Evolutionary conservation across 2,329 filamentous ascomycete genomes (phyloP).

Genomic region (Diaporthe caulivora): DNA sequence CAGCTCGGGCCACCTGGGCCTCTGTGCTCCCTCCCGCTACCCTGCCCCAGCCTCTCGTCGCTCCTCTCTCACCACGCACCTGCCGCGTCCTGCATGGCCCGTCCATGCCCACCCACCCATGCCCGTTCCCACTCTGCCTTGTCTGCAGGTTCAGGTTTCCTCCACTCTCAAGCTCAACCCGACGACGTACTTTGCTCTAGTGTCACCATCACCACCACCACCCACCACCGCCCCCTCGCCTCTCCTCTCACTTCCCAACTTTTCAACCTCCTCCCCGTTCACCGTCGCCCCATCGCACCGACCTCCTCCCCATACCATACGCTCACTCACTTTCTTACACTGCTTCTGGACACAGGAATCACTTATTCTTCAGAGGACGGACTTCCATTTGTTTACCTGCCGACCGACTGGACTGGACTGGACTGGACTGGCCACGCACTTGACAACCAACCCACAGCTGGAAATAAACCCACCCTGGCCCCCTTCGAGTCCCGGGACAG

Average conservation of each 20-base stretch:
- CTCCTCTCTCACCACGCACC: slow-evolving; percentile 22
- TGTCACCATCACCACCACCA: slow-evolving; percentile 25
- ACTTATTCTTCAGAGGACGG: not conserved
- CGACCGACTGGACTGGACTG: not conserved
- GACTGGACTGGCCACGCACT: not conserved
- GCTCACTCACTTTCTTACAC: slow-evolving; percentile 1
- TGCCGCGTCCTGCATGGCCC: slow-evolving; percentile 12
- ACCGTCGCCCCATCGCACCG: not conserved
- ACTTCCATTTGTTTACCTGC: slow-evolving; percentile 24
- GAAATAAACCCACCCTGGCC: slow-evolving; percentile 18
- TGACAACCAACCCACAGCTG: slow-evolving; percentile 6
- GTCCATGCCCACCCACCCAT: not conserved
- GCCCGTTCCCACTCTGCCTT: slow-evolving; percentile 15
- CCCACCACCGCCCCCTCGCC: slow-evolving; percentile 8
- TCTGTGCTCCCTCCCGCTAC: slow-evolving; percentile 25
- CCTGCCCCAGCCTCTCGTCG: slow-evolving; percentile 27
- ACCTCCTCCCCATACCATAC: not conserved
- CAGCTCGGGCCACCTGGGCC: slow-evolving; percentile 28
- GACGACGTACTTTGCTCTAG: slow-evolving; percentile 10
- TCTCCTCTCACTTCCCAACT: slow-evolving; percentile 15
- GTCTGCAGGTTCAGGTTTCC: slow-evolving; percentile 22
- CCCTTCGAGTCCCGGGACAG: not conserved
- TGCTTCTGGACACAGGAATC: slow-evolving; percentile 7
- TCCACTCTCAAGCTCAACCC: slow-evolving; percentile 10
- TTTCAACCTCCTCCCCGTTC: slow-evolving; percentile 24